A percentile compares a stretch with the other conserved stretches of the same genome.
Conservation (phyloP, 2,329 filamentous ascomycete genomes). For the Colletotrichum cuscutae region DNA sequence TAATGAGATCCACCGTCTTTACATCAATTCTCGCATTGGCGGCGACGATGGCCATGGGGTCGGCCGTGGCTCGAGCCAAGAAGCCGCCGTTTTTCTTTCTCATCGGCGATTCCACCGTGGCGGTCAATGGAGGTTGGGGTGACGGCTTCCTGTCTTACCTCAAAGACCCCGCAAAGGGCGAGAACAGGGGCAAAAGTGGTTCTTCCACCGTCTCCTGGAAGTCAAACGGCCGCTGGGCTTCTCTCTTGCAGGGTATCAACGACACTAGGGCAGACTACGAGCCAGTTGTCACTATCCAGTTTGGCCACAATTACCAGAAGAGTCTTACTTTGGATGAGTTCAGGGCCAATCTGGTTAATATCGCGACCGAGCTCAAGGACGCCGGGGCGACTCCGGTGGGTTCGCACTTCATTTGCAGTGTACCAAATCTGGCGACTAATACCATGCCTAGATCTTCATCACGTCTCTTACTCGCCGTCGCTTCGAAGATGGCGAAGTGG, state of each 20-base stretch:
- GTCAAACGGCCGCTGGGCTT: constrained; percentile 61
- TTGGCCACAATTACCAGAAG: background rate
- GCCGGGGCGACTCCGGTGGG: no score
- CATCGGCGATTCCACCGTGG: no score
- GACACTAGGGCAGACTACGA: constrained; percentile 42
- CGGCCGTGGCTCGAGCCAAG: no score
- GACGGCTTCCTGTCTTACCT: no score
- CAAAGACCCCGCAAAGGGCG: constrained; percentile 45
- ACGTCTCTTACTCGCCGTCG: background rate
- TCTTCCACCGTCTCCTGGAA: constrained; percentile 67
- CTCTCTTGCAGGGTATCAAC: constrained; percentile 55
- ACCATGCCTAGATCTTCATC: background rate
- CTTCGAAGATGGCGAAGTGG: background rate
- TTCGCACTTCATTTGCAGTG: no score
- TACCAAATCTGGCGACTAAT: background rate
- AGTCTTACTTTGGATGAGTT: background rate
- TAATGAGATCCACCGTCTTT: no score
- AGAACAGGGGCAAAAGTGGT: constrained; percentile 67
- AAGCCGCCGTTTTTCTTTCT: no score
- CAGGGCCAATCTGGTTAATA: background rate
- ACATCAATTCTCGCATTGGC: no score
- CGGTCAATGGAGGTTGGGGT: no score
- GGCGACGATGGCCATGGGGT: no score
- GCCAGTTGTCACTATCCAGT: background rate
- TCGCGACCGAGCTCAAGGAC: background rate